phyloP scores from a whole-genome alignment of 2,329 filamentous ascomycete species.

The Chrysoporthe austroafricana region DNA sequence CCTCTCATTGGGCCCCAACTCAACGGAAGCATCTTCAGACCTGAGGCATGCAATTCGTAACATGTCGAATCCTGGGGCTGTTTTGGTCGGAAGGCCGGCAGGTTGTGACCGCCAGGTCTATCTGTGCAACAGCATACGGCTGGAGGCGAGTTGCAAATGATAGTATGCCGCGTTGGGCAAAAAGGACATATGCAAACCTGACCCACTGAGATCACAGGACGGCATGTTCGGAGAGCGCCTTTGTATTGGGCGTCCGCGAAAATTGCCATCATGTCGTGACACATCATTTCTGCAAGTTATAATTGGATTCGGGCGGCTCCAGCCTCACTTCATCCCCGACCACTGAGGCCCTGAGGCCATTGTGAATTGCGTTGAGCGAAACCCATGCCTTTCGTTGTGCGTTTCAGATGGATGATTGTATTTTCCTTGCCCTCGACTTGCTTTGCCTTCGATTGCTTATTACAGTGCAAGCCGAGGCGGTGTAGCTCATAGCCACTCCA shows the following conservation, averaged over 20 bases:
- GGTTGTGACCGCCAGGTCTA: background rate
- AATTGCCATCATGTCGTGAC: background rate
- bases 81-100: background rate
- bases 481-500: constrained; percentile 10
- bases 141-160: constrained; percentile 12
- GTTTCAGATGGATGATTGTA: background rate
- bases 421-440: background rate
- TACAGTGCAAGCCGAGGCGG: background rate
- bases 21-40: constrained; percentile 3
- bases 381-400: too few species aligned
- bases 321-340: background rate
- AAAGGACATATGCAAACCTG: background rate
- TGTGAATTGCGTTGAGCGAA: background rate
- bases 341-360: background rate
- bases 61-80: background rate
- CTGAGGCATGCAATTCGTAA: constrained; percentile 1
- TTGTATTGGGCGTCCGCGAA: background rate
- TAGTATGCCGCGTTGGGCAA: constrained; percentile 7
- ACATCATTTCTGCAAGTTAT: constrained; percentile 1
- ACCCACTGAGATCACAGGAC: background rate
- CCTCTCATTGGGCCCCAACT: constrained; percentile 9
- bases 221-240: background rate
- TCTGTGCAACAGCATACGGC: constrained; percentile 4
- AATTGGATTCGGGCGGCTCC: background rate
- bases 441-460: constrained; percentile 7